Evolutionary conservation across 169 alveolate species (phyloP), one percentile per base, ranked within the genome.

Genomic region (Plasmodium chabaudi): DNA sequence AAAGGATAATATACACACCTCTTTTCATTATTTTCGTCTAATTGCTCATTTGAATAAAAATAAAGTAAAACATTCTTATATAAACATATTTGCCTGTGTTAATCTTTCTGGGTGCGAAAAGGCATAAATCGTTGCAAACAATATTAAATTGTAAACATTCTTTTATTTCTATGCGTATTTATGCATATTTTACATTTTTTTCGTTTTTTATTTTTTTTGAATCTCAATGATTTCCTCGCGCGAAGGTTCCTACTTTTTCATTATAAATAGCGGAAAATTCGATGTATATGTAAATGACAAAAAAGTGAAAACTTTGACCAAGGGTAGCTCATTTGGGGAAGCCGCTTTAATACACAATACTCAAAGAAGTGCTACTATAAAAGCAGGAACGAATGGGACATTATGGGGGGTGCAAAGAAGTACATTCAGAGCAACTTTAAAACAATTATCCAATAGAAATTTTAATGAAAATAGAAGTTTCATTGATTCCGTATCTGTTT

Each of bases 291-390:
- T 97, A 15, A 95, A 96, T 79, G 97, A 95, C 4, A 96, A 96
- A 75, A 92, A 91, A 65, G 98, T 96, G 47, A 97, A 97, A 82
- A 75, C 92, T 39, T 87, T 98, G 95, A 92, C 94, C 23, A 91
- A 94, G 56, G 99, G 99, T 1, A 96, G 95, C 25, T 97, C 99
- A 5, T 99, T 99, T 73, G 99, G 99, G 7, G 99, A 99, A 88
- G 95, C 98, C 44, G 99, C 99, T 10, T 94, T 99, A 64, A 96
- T 99, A 34, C 99, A 98, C 87, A 98, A 98, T 89, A 96, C 99
- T 12, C 99, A 99, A 19, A 95, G 99, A 74, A 96, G 99, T 46
- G 99, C 99, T 7, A 96, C 99, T 2, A 96, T 98, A 19, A 93
- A 86, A 75, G 98, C 99, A 0, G 95, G 84, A 47, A 88, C 93